Evolutionary conservation across 768 basidiomycete genomes (phyloP), one percentile per base, ranked within the genome.

Genomic region (Piloderma croceum): DNA sequence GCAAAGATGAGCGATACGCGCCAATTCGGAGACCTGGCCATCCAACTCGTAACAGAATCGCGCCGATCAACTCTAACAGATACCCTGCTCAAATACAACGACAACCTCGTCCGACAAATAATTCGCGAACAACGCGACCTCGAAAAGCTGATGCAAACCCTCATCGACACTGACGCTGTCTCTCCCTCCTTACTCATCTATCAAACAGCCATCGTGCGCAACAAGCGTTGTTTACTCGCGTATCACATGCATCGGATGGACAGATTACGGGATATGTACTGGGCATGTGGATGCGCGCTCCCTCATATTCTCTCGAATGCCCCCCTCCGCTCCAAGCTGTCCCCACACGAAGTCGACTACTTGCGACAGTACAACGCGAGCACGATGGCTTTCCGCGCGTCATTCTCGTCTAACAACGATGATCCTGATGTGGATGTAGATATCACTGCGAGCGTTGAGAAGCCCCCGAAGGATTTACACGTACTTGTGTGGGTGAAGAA

Each of bases 191-290:
- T 93, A 45, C 76, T 90, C 51, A 77, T 97, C 54, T 81, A 87
- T 57, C 90, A 94, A 62, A 88, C 93, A 6, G 81, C 89, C 25
- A 84, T 94, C 51, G 71, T 82, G 29, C 79, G 92, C 46, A 96
- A 98, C 71, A 96, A 94, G 60, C 84, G 96, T n/a, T 91, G 90
- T 58, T 73, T 98, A 3, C 77, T 97, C 33, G 91, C 90, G 0
- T 99, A 98, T 63, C 90, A 97, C 61, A 67, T 77, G 19, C 90
- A 92, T 64, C 77, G 94, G 41, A 63, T 90, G 27, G 84, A 90
- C 56, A 79, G 81, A 38, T 75, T 98, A 38, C 76, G 81, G 43
- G 83, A 90, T 54, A 73, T 88, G 68, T 96, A 90, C 64, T 98
- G 94, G 94, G 67, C 77, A 10, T 76, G 81, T 6, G 89, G 89